phyloP scores from a whole-genome alignment of 1,284 basidiomycete species.

The Cutaneotrichosporon cyanovorans region DNA sequence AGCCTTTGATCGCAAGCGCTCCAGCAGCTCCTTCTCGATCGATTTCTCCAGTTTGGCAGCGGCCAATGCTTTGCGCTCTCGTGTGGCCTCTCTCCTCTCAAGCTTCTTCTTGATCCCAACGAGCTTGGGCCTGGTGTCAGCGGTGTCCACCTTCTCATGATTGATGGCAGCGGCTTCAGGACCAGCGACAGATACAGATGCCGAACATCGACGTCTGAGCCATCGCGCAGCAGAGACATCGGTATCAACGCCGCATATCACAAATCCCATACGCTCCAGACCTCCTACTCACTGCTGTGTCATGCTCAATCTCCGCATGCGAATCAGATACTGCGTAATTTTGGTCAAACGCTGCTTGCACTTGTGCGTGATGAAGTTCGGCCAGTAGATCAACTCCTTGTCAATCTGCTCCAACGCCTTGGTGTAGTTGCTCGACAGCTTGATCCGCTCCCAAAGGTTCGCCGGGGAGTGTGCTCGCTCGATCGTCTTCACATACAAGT shows the following conservation, averaged over 20 bases:
- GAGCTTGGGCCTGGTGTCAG: conserved; percentile 66
- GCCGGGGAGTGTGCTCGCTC: conserved; percentile 93
- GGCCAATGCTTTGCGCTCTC: conserved; percentile 91
- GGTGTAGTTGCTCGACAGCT: conserved; percentile 86
- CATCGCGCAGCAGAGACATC: no score
- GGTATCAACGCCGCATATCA: no score
- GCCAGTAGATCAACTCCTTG: conserved; percentile 92
- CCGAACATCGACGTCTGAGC: no score
- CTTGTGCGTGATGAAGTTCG: conserved; percentile 94
- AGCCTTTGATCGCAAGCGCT: conserved; percentile 89
- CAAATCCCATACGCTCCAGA: no score
- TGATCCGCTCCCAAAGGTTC: conserved; percentile 95
- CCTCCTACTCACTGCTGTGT: conserved; percentile 82
- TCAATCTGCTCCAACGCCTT: conserved; percentile 97
- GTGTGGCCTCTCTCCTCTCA: conserved; percentile 83
- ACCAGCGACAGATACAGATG: background rate
- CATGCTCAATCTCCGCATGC: conserved; percentile 85
- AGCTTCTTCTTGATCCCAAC: conserved; percentile 96
- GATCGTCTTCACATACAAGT: conserved; percentile 97
- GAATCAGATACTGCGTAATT: conserved; percentile 98
- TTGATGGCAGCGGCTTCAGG: no score
- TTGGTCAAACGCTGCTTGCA: conserved; percentile 99
- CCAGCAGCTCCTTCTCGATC: conserved; percentile 93
- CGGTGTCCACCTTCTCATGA: no score
- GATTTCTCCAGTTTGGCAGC: conserved; percentile 89